Conservation (phyloP, 352 stramenopile species). For the Phytophthora sp. region DNA sequence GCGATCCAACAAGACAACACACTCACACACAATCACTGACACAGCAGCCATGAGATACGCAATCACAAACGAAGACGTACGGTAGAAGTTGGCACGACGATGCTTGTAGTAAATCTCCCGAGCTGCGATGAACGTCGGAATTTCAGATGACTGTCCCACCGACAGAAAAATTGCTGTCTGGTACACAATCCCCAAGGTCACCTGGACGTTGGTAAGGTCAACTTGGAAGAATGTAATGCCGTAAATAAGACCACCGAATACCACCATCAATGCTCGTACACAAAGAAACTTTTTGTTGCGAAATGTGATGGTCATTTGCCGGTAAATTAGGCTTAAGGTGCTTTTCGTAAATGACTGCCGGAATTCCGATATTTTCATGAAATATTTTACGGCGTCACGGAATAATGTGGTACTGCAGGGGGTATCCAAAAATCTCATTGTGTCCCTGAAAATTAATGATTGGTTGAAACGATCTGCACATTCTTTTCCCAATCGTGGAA, state of each 20-base stretch:
- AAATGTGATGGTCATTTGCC: neutral
- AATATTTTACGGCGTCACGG: conserved; percentile 1
- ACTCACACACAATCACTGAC: neutral
- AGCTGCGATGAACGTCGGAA: conserved; percentile 1
- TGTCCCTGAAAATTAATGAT: conserved; percentile 2
- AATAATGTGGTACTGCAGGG: neutral
- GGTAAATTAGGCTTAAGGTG: neutral
- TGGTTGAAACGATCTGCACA: conserved; percentile 3
- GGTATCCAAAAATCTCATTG: neutral
- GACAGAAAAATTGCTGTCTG: conserved; percentile 12
- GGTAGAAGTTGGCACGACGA: conserved; percentile 1
- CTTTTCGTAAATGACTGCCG: neutral
- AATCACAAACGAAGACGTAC: conserved; percentile 6
- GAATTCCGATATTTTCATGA: conserved; percentile 1
- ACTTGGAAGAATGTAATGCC: conserved; percentile 2
- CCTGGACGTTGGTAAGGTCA: conserved; percentile 6
- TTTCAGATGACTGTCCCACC: conserved; percentile 3
- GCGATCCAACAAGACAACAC: neutral
- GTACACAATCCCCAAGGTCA: conserved; percentile 13
- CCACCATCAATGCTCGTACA: conserved; percentile 3
- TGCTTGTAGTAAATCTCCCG: conserved; percentile 11
- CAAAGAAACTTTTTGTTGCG: conserved; percentile 6
- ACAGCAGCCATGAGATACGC: neutral
- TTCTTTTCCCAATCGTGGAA: neutral
- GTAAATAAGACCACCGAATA: conserved; percentile 4